A percentile compares a stretch with the other conserved stretches of the same genome.
Conservation (phyloP, 352 stramenopile species). For the Phytophthora podocarpi region DNA sequence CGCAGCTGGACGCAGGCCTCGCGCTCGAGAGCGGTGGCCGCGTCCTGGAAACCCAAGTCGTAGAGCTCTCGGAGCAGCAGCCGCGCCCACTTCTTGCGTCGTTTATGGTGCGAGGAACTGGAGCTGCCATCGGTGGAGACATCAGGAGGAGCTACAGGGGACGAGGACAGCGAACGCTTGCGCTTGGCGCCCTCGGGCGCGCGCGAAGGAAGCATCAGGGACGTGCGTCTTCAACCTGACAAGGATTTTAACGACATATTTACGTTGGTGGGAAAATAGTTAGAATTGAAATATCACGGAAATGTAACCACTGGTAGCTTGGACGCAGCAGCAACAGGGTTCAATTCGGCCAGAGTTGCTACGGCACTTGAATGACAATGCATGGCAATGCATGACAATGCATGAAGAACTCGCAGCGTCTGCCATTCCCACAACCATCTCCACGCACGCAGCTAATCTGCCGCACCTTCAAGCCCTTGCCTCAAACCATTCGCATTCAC, state of each 20-base stretch:
- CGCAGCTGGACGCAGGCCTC: constrained; percentile 64
- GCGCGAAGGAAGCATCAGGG: neutral
- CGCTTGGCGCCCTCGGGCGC: constrained; percentile 32
- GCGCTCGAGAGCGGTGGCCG: constrained; percentile 54
- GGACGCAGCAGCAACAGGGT: no score
- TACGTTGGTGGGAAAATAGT: no score
- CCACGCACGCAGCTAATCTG: no score
- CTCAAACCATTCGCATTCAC: no score
- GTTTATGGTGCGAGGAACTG: constrained; percentile 1
- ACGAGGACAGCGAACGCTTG: constrained; percentile 21
- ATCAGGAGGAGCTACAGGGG: neutral
- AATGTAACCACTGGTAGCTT: no score
- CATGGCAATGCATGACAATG: no score
- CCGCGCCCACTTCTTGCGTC: constrained; percentile 59
- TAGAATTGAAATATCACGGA: no score
- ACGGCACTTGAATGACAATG: no score
- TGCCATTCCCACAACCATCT: no score
- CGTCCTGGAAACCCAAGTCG: constrained; percentile 57
- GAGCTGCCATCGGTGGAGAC: neutral
- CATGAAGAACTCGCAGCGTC: no score
- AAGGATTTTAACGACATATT: neutral
- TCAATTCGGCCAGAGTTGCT: no score
- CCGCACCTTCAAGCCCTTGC: no score
- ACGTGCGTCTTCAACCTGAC: constrained; percentile 15
- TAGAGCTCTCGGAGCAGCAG: constrained; percentile 79